Evolutionary conservation across 306 rosid species (phyloP), one percentile per base, ranked within the genome.

Genomic region (Styphnolobium japonicum): DNA sequence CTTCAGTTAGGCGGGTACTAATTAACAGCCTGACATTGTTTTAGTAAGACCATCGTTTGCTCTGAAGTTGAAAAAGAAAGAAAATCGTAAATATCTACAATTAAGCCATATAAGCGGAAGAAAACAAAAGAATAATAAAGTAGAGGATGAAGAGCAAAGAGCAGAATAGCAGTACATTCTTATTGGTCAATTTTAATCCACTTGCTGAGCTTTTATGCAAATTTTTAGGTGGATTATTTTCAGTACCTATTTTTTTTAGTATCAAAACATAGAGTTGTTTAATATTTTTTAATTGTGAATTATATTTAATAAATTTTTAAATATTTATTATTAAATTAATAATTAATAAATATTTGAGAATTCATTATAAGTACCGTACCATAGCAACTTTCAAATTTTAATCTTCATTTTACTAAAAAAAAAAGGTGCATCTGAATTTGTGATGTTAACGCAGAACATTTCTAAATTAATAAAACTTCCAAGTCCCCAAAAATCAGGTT

Each of bases 181-280:
- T n/a, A 75, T 37, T 46, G 56, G 29, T 58, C 72, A 57, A 49
- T 63, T 69, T n/a, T n/a, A n/a, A n/a, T n/a, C n/a, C 61, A 77
- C 70, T 53, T 23, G 43, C 4, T n/a, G 10, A 29, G 34, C 43
- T 5, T 23, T 75, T 51, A 21, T 82, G 34, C 79, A 53, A 6
- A 10, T n/a, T n/a, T n/a, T n/a, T n/a, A n/a, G n/a, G n/a, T n/a
- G n/a, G n/a, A n/a, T n/a, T n/a, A n/a, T n/a, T n/a, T n/a, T n/a
- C n/a, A n/a, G n/a, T n/a, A n/a, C n/a, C n/a, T n/a, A n/a, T n/a
- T n/a, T n/a, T n/a, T n/a, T n/a, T n/a, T n/a, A n/a, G n/a, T n/a
- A n/a, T n/a, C n/a, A n/a, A n/a, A n/a, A n/a, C n/a, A n/a, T n/a
- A n/a, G n/a, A n/a, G n/a, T n/a, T n/a, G n/a, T n/a, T n/a, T n/a